Conservation (phyloP, 1,139 yeast genomes). For the Yamadazyma epiphylla region DNA sequence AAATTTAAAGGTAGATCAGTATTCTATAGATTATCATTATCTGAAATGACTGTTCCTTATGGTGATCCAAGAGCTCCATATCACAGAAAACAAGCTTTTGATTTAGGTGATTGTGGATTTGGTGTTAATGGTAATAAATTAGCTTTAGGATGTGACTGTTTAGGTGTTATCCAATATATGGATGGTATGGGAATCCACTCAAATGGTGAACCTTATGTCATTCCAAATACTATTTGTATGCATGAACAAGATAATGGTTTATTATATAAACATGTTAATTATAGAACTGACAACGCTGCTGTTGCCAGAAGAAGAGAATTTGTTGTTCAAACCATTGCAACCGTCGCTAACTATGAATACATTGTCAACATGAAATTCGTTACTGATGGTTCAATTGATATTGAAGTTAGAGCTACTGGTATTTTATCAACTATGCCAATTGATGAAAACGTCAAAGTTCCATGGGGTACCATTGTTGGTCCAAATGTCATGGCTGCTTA, state of each 20-base stretch:
- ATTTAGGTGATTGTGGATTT: conserved; percentile 88
- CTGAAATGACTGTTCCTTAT: conserved; percentile 92
- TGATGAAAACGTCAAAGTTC: conserved; percentile 68
- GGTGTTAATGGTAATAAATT: conserved; percentile 77
- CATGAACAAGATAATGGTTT: conserved; percentile 83
- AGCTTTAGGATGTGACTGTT: conserved; percentile 82
- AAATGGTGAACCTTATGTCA: conserved; percentile 60
- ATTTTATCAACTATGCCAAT: conserved; percentile 80
- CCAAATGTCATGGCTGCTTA: conserved; percentile 86
- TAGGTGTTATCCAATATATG: conserved; percentile 79
- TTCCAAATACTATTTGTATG: conserved; percentile 79
- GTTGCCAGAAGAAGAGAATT: conserved; percentile 85
- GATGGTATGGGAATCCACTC: conserved; percentile 61
- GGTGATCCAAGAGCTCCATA: conserved; percentile 89
- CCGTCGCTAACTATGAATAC: conserved; percentile 90
- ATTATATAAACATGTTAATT: conserved; percentile 80
- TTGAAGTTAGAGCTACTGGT: conserved; percentile 88
- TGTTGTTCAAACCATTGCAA: conserved; percentile 80
- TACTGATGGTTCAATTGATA: conserved; percentile 79
- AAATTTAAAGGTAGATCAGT: conserved; percentile 78
- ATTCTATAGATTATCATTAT: conserved; percentile 72
- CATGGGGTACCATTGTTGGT: conserved; percentile 83
- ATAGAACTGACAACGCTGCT: conserved; percentile 69
- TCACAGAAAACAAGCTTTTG: conserved; percentile 91
- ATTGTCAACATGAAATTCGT: conserved; percentile 73